These are phyloP conservation scores for Penicillium sumatraense DNA, from an alignment of 2,329 filamentous ascomycete genomes.

Conservation along the genomic window DNA sequence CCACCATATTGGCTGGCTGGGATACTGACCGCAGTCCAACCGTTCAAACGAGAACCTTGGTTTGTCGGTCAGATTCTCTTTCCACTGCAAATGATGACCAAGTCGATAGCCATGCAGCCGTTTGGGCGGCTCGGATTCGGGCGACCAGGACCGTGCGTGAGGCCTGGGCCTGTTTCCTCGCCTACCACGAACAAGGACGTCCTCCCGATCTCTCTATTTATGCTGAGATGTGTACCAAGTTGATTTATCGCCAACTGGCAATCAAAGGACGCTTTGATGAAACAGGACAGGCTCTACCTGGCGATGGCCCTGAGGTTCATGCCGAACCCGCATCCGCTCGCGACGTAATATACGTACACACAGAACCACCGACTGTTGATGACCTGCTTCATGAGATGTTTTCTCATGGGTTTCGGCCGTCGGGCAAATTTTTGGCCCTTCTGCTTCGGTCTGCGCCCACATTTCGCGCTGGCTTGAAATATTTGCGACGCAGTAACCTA, in stretches of 20 bases:
- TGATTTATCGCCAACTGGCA: constrained; percentile 47
- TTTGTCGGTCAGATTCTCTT: constrained; percentile 36
- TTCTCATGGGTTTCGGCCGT: constrained; percentile 48
- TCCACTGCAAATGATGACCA: not conserved
- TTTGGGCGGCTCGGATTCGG: constrained; percentile 63
- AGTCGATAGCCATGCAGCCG: constrained; percentile 30
- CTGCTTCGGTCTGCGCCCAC: constrained; percentile 52
- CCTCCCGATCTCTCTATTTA: constrained; percentile 51
- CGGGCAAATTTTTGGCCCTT: constrained; percentile 51
- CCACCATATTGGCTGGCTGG: constrained; percentile 63
- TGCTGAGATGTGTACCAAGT: constrained; percentile 61
- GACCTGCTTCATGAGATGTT: constrained; percentile 58
- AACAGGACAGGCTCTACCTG: constrained; percentile 49
- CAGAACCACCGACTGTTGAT: constrained; percentile 57
- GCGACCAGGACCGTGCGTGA: constrained; percentile 65
- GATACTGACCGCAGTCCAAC: constrained; percentile 67
- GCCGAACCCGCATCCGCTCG: constrained; percentile 61
- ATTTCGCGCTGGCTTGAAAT: constrained; percentile 47
- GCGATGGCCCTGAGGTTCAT: constrained; percentile 60
- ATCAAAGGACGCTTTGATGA: constrained; percentile 26
- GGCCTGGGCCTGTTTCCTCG: constrained; percentile 68
- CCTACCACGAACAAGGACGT: constrained; percentile 53
- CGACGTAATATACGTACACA: constrained; percentile 61
- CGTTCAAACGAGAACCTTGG: constrained; percentile 60
- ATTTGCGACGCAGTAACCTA: constrained; percentile 45